A percentile compares a stretch with the other conserved stretches of the same genome.
phyloP scores from a whole-genome alignment of 2,329 filamentous ascomycete species.

The Diaporthe caulivora region DNA sequence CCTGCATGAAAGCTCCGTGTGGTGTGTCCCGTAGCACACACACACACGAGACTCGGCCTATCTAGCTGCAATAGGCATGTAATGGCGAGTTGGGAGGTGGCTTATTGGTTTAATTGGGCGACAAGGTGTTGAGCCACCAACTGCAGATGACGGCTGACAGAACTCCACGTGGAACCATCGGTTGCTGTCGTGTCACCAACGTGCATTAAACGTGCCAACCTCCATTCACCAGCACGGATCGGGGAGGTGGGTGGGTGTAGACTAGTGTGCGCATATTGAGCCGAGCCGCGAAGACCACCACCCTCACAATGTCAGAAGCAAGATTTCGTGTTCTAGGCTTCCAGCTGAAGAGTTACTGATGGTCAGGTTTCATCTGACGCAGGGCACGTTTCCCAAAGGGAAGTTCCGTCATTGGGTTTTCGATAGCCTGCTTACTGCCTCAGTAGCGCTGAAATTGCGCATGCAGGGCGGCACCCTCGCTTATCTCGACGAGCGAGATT shows the following conservation, averaged over 20 bases:
- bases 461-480: slow-evolving; percentile 2
- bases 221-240: too few relatives aligned
- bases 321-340: background rate
- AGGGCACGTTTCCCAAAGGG: background rate
- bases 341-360: background rate
- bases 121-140: background rate
- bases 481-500: background rate
- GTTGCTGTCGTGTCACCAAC: background rate
- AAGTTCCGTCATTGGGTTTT: slow-evolving; percentile 13
- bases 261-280: background rate
- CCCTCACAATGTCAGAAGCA: background rate
- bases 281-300: background rate
- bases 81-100: background rate
- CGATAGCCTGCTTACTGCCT: slow-evolving; percentile 23
- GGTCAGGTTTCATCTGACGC: background rate
- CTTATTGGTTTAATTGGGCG: background rate
- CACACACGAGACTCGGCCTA: background rate
- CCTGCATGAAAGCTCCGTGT: background rate
- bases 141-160: background rate
- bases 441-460: background rate
- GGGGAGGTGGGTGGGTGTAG: background rate
- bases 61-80: slow-evolving; percentile 2
- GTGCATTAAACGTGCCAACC: background rate
- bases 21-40: background rate
- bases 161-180: background rate